These are phyloP conservation scores for Quercus cerris DNA, from an alignment of 306 rosid genomes.

Conservation along the genomic window DNA sequence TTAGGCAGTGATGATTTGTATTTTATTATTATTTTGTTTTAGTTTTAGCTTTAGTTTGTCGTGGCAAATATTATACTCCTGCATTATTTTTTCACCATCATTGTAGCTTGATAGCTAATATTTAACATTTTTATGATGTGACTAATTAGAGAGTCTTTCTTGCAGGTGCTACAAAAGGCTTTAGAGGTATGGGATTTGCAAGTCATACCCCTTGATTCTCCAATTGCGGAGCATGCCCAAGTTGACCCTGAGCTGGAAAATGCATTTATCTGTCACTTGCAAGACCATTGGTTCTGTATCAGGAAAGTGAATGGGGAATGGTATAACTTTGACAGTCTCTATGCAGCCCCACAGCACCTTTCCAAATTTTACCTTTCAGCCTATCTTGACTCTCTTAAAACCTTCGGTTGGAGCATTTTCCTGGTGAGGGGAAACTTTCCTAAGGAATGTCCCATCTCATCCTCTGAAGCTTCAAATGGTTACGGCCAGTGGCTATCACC, in stretches of 20 bases:
- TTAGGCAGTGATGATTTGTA: background rate
- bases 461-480: constrained; percentile 86
- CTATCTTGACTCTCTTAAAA: constrained; percentile 82
- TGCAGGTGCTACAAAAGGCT: constrained; percentile 95
- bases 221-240: constrained; percentile 96
- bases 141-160: constrained; percentile 15
- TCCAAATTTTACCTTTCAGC: constrained; percentile 98
- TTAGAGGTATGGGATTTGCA: constrained; percentile 97
- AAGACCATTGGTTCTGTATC: constrained; percentile 97
- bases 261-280: constrained; percentile 94
- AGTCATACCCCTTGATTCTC: constrained; percentile 97
- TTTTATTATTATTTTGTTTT: background rate
- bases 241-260: constrained; percentile 91
- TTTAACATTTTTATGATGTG: background rate
- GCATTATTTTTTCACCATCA: background rate
- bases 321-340: constrained; percentile 96
- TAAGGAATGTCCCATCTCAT: constrained; percentile 79
- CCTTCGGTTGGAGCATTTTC: constrained; percentile 98
- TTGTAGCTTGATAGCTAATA: background rate
- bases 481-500: constrained; percentile 96
- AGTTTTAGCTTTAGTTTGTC: background rate
- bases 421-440: constrained; percentile 94
- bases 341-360: constrained; percentile 91
- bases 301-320: constrained; percentile 91
- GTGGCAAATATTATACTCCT: no score